These are phyloP conservation scores for Blastobotrys elegans DNA, from an alignment of 1,139 yeast genomes.

Conservation along the genomic window DNA sequence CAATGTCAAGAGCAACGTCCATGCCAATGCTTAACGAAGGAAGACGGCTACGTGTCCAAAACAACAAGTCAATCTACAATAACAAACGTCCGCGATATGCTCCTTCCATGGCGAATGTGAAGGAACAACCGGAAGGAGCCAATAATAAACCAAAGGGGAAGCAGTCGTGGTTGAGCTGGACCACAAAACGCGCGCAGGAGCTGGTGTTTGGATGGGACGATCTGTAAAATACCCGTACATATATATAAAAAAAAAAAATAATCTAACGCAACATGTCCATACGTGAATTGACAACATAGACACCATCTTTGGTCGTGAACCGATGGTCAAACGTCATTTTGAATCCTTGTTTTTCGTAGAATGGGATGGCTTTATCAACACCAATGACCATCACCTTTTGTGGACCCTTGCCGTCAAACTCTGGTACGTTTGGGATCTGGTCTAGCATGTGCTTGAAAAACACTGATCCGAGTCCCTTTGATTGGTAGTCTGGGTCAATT, in stretches of 20 bases:
- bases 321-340: neutral
- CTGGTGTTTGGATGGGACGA: constrained; percentile 54
- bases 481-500: neutral
- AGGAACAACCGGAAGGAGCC: constrained; percentile 12
- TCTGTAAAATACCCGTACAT: no score
- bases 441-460: constrained; percentile 1
- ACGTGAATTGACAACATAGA: neutral
- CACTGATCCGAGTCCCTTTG: neutral
- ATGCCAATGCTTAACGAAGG: constrained; percentile 26
- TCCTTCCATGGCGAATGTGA: constrained; percentile 20
- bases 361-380: neutral
- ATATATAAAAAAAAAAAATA: no score
- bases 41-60: constrained; percentile 26
- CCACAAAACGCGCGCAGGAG: constrained; percentile 35
- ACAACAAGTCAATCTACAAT: constrained; percentile 28
- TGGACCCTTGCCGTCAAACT: neutral
- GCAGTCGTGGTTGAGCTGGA: constrained; percentile 35
- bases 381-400: neutral
- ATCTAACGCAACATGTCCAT: constrained; percentile 9
- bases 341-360: constrained; percentile 1
- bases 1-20: constrained; percentile 26
- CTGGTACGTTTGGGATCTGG: constrained; percentile 2
- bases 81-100: constrained; percentile 17
- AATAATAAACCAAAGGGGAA: constrained; percentile 10
- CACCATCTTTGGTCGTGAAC: neutral